Base-by-base conservation (phyloP, 192 early-diverging fungal genomes). In the Globomyces pollinis-pini region DNA sequence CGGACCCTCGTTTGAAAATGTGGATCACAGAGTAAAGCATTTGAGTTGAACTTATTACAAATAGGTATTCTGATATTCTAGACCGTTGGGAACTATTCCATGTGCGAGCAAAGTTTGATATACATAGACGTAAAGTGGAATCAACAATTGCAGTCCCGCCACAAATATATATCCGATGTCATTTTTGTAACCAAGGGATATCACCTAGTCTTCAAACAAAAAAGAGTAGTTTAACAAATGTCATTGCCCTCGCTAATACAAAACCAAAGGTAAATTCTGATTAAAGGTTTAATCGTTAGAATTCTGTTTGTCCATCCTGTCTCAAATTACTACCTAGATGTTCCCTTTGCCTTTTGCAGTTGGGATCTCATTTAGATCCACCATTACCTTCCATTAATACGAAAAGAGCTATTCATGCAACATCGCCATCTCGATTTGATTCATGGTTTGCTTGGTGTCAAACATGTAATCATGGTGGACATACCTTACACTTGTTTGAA, bases 381-480 rank as follows among this genome's bases (percentile, higher is more conserved):
- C 21, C 44, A 2, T n/a, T 41, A 63, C 70, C 7, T 60, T 75
- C 28, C 62, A 79, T 43, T 65, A 69, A 34, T 62, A 54, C 57
- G 44, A 60, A 38, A 58, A 62, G n/a, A 52, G 35, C 49, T 20
- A 57, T 28, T 65, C 1, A 57, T 47, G 42, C 24, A 52, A 49
- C 52, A 28, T 52, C 43, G n/a, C 43, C 50, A n/a, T 52, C 54
- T 8, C 51, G 64, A 41, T 79, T 73, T 16, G 70, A 91, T 58
- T 68, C 83, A 36, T 99, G 93, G 94, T 99, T 96, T 65, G 95
- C 91, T 12, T 99, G 96, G 96, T 99, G 96, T 71, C 93, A 95
- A 68, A 89, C 88, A 8, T 99, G 96, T 69, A 78, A 88, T 12
- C 96, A 99, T 70, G 96, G 96, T 33, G 96, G 96, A 1, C 96